These are phyloP conservation scores for Diaporthe vexans DNA, from an alignment of 2,329 filamentous ascomycete species.

Conservation along the genomic window DNA sequence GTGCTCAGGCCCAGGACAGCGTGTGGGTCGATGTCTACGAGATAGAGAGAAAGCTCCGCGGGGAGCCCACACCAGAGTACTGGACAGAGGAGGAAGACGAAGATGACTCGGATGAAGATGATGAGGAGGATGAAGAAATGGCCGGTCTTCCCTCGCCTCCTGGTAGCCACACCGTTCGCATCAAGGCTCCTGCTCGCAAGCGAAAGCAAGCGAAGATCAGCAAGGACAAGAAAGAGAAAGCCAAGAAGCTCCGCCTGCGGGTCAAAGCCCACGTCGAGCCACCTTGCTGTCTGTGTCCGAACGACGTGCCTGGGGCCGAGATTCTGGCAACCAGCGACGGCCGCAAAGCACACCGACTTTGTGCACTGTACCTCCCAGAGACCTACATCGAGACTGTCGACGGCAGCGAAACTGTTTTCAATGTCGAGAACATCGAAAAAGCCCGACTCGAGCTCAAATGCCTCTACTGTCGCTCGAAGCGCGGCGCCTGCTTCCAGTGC, in stretches of 20 bases:
- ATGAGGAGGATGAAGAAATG: slow-evolving; percentile 69
- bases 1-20: slow-evolving; percentile 93
- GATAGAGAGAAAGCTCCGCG: slow-evolving; percentile 92
- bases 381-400: slow-evolving; percentile 84
- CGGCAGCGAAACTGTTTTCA: slow-evolving; percentile 80
- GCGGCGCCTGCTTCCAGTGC: slow-evolving; percentile 97
- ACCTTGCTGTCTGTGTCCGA: slow-evolving; percentile 93
- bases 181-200: slow-evolving; percentile 74
- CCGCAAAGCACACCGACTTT: slow-evolving; percentile 87
- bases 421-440: slow-evolving; percentile 85
- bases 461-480: slow-evolving; percentile 92
- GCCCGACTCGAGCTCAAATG: slow-evolving; percentile 93
- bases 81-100: slow-evolving; percentile 83
- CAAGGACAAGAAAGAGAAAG: slow-evolving; percentile 66
- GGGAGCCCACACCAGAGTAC: slow-evolving; percentile 84
- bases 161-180: slow-evolving; percentile 78
- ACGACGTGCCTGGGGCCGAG: slow-evolving; percentile 85
- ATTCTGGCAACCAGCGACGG: slow-evolving; percentile 91
- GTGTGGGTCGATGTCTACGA: slow-evolving; percentile 98
- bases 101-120: slow-evolving; percentile 75
- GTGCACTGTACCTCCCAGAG: slow-evolving; percentile 92
- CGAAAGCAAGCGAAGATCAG: slow-evolving; percentile 70
- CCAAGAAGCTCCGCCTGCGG: slow-evolving; percentile 84
- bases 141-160: slow-evolving; percentile 85
- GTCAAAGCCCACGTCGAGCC: slow-evolving; percentile 79